Percentiles rank a stretch among this genome's conserved stretches.
Conservation (phyloP, 1,284 basidiomycete genomes). For the Limonomyces culmigenus region DNA sequence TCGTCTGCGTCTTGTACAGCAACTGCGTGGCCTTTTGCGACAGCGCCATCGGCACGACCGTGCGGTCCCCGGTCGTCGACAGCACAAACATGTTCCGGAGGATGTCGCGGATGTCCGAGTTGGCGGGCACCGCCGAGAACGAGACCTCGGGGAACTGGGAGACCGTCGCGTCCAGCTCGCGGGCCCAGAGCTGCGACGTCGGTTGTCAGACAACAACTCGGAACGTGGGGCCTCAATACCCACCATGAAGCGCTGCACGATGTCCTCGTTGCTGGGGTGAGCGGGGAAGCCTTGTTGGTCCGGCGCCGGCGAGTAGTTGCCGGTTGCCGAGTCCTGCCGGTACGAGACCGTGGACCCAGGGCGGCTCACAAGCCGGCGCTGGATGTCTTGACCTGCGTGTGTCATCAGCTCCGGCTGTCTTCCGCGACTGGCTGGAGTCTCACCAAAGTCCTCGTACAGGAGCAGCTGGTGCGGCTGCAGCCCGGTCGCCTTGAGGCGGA, state of each 20-base stretch:
- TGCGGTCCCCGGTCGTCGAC: conserved; percentile 60
- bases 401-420: too few species aligned
- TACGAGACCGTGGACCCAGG: conserved; percentile 50
- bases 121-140: conserved; percentile 55
- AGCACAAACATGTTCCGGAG: conserved; percentile 71
- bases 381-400: conserved; percentile 37
- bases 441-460: conserved; percentile 94
- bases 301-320: conserved; percentile 36
- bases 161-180: conserved; percentile 71
- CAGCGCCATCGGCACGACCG: conserved; percentile 79
- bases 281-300: too few species aligned
- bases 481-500: conserved; percentile 76
- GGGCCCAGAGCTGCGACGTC: conserved; percentile 37
- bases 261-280: too few species aligned
- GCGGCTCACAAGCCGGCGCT: conserved; percentile 36
- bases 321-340: conserved; percentile 23
- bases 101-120: conserved; percentile 75
- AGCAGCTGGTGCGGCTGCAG: conserved; percentile 70
- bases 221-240: too few species aligned
- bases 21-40: conserved; percentile 89
- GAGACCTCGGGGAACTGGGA: conserved; percentile 50
- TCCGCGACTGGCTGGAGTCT: too few species aligned
- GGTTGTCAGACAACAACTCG: conserved; percentile 10
- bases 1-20: conserved; percentile 71
- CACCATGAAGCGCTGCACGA: conserved; percentile 68